Evolutionary conservation across 768 basidiomycete species (phyloP), one percentile per base, ranked within the genome.

Genomic region (Myochromella boudieri): DNA sequence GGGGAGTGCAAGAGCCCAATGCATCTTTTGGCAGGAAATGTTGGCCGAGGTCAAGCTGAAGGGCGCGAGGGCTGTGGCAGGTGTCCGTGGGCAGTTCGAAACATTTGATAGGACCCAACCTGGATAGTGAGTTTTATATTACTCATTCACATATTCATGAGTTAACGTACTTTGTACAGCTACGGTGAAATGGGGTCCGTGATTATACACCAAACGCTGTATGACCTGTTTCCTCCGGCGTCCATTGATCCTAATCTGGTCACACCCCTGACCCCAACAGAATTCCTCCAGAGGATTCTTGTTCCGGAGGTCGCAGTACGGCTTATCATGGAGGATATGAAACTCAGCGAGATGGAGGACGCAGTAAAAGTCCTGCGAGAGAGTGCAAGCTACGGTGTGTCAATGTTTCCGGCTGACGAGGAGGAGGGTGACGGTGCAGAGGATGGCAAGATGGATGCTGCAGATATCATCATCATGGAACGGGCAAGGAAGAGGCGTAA

Each of bases 111-210:
- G 83, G 67, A 81, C 82, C 3, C 87, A 91, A 57, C 91, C 92
- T 21, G 92, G 93, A 68, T 95, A 94, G 92, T 95, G 59, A 68
- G 91, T 42, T 22, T 28, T 27, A 6, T 44, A 5, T 17, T 36
- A 21, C 20, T 42, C 29, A 3, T 11, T 21, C 18, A 6, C 10
- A 14, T 46, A 24, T 28, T 34, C 12, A 24, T 27, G 15, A 12
- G 28, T 40, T 46, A 27, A 51, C 18, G 24, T 9, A 29, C 28
- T 46, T 33, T 22, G n/a, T 51, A 4, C 42, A 95, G 92, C 63
- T 95, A 95, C 54, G 92, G 92, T 32, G 90, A 91, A 61, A 75
- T 83, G 28, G 92, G 92, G 9, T 87, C 85, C 4, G 75, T 89
- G 17, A 84, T 91, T 56, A 87, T 95, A 47, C 79, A 85, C 42